Evolutionary conservation across 1,284 basidiomycete species (phyloP).

Genomic region (Sanguinoderma infundibulare): DNA sequence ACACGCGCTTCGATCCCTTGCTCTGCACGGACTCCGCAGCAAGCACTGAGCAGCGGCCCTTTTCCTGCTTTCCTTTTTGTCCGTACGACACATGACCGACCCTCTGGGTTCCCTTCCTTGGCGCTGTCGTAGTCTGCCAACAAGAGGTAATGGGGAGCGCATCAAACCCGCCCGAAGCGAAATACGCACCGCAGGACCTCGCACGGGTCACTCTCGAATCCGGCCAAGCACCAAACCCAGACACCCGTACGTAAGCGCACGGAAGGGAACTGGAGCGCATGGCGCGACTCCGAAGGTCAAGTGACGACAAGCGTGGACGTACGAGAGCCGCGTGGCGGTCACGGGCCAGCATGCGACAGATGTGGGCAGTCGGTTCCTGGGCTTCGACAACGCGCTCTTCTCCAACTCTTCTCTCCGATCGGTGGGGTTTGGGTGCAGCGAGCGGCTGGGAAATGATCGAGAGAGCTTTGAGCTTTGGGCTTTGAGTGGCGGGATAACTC

Average conservation of each 20-base stretch:
- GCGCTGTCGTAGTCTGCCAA: too few species aligned
- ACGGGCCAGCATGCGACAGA: not conserved
- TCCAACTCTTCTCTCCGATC: not conserved
- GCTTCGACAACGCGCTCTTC: too few species aligned
- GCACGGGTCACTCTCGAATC: too few species aligned
- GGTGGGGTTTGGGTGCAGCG: not conserved
- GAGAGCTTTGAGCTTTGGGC: too few species aligned
- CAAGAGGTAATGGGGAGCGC: too few species aligned
- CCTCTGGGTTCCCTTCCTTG: too few species aligned
- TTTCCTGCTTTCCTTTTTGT: too few species aligned
- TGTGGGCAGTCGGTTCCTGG: slow-evolving; percentile 12
- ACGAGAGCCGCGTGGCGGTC: slow-evolving; percentile 6
- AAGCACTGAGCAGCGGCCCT: not conserved
- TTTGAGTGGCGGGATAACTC: too few species aligned
- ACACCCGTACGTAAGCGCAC: not conserved
- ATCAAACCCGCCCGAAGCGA: not conserved
- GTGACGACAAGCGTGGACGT: slow-evolving; percentile 5
- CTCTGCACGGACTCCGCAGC: too few species aligned
- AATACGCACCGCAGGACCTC: not conserved
- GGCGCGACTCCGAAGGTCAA: not conserved
- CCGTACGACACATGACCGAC: too few species aligned
- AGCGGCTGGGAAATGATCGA: not conserved
- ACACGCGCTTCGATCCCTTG: not conserved
- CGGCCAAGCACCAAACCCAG: not conserved
- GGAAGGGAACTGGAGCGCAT: not conserved